Conservation (phyloP, 257 asterid species). For the Paraleonurus japonicus region DNA sequence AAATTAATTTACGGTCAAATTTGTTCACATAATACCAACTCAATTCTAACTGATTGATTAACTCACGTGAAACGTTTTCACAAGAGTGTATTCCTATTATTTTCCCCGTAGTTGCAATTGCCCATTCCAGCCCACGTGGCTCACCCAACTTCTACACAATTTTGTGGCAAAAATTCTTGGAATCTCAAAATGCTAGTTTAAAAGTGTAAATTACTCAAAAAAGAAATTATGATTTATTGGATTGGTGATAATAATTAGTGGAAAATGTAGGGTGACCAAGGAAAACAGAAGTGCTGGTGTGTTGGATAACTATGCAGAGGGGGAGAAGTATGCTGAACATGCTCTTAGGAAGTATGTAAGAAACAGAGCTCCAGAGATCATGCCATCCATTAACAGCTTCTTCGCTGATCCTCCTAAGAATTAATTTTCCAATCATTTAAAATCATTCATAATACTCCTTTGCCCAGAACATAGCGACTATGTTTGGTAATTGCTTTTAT, state of each 20-base stretch:
- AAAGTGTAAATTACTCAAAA: too few species aligned
- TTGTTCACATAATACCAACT: too few species aligned
- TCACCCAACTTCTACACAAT: background rate
- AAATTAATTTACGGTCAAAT: too few species aligned
- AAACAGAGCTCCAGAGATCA: constrained; percentile 60
- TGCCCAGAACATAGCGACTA: background rate
- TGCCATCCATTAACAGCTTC: constrained; percentile 71
- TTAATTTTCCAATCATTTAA: background rate
- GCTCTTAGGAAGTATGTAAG: constrained; percentile 70
- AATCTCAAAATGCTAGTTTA: background rate
- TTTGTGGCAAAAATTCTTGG: background rate
- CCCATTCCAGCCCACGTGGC: background rate
- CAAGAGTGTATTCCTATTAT: background rate
- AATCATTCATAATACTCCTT: background rate
- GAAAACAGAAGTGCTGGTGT: constrained; percentile 80
- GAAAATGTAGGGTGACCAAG: constrained; percentile 58
- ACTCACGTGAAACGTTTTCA: background rate
- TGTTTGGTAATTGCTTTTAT: background rate
- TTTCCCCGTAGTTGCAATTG: background rate
- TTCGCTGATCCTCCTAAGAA: constrained; percentile 61
- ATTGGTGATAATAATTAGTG: background rate
- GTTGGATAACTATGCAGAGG: constrained; percentile 69
- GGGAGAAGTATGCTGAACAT: constrained; percentile 70
- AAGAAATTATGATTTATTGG: too few species aligned
- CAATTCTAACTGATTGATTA: background rate